Conservation (phyloP, 306 rosid species). For the Elaeagnus macrophylla region DNA sequence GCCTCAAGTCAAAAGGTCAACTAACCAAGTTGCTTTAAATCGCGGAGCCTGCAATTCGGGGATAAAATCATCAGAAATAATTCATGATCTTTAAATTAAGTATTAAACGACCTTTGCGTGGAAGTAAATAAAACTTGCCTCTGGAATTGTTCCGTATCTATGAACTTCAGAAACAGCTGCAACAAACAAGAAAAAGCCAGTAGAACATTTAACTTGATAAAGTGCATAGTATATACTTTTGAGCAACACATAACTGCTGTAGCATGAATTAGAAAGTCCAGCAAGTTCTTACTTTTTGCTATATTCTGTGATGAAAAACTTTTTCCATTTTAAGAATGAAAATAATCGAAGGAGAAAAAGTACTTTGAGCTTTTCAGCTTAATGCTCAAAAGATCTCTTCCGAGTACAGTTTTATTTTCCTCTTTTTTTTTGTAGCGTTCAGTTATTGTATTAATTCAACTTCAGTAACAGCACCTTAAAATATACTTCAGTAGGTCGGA, state of each 20-base stretch:
- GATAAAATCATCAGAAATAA: constrained; percentile 15
- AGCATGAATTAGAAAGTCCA: too few species aligned
- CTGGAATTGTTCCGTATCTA: constrained; percentile 90
- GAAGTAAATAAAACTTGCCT: constrained; percentile 38
- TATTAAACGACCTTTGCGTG: background rate
- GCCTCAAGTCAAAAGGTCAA: background rate
- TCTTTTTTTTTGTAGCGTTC: too few species aligned
- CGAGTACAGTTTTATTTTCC: too few species aligned
- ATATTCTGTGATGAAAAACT: too few species aligned
- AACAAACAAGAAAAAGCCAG: constrained; percentile 14
- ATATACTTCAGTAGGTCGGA: too few species aligned
- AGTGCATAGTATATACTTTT: background rate
- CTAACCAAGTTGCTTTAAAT: constrained; percentile 89
- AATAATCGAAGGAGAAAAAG: too few species aligned
- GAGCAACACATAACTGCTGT: background rate
- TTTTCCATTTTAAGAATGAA: too few species aligned
- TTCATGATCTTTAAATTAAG: background rate
- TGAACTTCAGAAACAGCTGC: constrained; percentile 74
- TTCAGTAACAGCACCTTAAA: too few species aligned
- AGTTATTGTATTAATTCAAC: too few species aligned
- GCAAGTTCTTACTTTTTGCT: too few species aligned
- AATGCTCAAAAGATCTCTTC: too few species aligned
- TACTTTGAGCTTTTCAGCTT: too few species aligned
- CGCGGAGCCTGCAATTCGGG: constrained; percentile 73
- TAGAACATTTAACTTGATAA: background rate